phyloP scores from a whole-genome alignment of 176 grass and related monocot genomes.

The Carex kokanica region DNA sequence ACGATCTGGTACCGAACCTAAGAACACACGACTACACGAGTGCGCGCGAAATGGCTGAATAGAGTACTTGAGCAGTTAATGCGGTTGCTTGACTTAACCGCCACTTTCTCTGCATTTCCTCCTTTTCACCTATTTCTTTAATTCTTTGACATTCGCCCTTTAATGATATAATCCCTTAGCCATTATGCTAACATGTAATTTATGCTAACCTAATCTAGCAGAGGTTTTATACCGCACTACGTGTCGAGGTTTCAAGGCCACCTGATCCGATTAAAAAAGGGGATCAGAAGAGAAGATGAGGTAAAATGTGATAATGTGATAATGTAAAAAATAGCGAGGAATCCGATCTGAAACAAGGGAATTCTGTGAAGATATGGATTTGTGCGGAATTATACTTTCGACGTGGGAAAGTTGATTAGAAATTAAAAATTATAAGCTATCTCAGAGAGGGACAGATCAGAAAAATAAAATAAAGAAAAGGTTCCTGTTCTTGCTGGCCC shows the following conservation, averaged over 20 bases:
- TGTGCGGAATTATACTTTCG: slow-evolving; percentile 18
- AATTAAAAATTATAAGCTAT: slow-evolving; percentile 15
- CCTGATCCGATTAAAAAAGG: neutral
- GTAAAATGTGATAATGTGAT: slow-evolving; percentile 12
- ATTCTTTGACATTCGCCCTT: neutral
- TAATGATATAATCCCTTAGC: neutral
- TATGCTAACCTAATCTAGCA: slow-evolving; percentile 15
- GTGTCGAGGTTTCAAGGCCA: slow-evolving; percentile 7
- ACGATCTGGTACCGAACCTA: neutral
- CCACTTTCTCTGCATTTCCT: slow-evolving; percentile 36
- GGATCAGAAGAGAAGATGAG: neutral
- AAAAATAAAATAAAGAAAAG: slow-evolving; percentile 24
- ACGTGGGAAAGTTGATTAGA: slow-evolving; percentile 15
- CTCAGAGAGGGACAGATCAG: slow-evolving; percentile 5
- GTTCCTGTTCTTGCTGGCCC: neutral
- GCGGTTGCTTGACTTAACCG: slow-evolving; percentile 33
- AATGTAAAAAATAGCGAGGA: slow-evolving; percentile 1
- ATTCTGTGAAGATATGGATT: slow-evolving; percentile 30
- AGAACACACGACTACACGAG: neutral
- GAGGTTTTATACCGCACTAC: neutral
- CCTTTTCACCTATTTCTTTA: neutral
- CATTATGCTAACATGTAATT: neutral
- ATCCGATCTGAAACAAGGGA: slow-evolving; percentile 23
- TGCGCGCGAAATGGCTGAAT: slow-evolving; percentile 22
- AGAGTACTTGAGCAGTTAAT: slow-evolving; percentile 25